Evolutionary conservation across 345 rosid genomes (phyloP).

Genomic region (Brassica nigra): DNA sequence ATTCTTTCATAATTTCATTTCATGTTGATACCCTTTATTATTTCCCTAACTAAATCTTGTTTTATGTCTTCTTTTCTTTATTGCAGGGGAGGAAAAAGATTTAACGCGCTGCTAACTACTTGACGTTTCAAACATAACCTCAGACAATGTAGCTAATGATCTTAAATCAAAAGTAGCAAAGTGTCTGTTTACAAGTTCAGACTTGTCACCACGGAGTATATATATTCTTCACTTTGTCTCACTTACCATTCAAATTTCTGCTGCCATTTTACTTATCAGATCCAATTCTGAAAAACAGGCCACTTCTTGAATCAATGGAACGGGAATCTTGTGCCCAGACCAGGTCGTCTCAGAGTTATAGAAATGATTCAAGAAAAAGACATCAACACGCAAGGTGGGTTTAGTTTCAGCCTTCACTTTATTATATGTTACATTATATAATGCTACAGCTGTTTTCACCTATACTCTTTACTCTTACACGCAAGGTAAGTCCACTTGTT

Average conservation of each 20-base stretch:
- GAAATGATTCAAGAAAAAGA: slow-evolving; percentile 55
- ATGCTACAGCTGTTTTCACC: slow-evolving; percentile 11
- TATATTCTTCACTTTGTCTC: not conserved
- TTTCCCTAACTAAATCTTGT: not conserved
- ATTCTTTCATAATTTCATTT: not conserved
- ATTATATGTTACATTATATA: not conserved
- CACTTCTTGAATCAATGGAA: slow-evolving; percentile 55
- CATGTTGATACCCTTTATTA: not conserved
- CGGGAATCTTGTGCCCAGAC: slow-evolving; percentile 41
- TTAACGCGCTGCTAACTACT: not conserved
- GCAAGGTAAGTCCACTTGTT: too few species aligned
- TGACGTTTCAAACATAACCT: not conserved
- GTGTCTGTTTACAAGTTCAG: not conserved
- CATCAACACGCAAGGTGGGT: slow-evolving; percentile 50
- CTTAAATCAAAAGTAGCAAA: not conserved
- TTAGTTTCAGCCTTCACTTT: slow-evolving; percentile 4
- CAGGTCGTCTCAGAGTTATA: slow-evolving; percentile 53
- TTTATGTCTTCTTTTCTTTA: not conserved
- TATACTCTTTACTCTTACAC: not conserved
- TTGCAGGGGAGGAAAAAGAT: not conserved
- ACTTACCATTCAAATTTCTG: not conserved
- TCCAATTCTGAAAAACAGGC: slow-evolving; percentile 40
- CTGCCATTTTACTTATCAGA: slow-evolving; percentile 10
- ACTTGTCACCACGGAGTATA: not conserved
- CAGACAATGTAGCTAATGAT: not conserved